Conservation (phyloP, 768 basidiomycete genomes). For the Lactifluus hygrophoroides region DNA sequence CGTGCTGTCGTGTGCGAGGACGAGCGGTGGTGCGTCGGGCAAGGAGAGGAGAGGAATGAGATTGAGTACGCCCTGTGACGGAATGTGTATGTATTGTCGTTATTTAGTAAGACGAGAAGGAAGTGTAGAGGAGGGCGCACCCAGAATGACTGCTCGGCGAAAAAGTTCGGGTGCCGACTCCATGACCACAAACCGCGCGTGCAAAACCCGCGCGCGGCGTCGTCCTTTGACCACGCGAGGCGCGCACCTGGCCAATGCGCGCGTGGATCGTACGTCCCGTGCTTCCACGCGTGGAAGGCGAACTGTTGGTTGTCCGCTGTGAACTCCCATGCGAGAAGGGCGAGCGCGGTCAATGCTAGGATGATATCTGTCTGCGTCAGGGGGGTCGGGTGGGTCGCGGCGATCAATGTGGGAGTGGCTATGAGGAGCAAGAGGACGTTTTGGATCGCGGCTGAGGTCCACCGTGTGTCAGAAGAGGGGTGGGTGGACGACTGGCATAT, state of each 20-base stretch:
- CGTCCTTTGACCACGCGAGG: slow-evolving; percentile 56
- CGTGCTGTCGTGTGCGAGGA: slow-evolving; percentile 21
- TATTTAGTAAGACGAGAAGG: too few relatives aligned
- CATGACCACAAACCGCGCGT: slow-evolving; percentile 82
- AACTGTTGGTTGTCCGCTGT: slow-evolving; percentile 89
- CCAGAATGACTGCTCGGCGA: slow-evolving; percentile 87
- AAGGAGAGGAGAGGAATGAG: slow-evolving; percentile 53
- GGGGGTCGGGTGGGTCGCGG: slow-evolving; percentile 41
- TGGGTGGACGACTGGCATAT: too few relatives aligned
- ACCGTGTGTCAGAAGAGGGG: background rate
- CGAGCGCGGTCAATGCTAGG: slow-evolving; percentile 50
- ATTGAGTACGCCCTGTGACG: slow-evolving; percentile 52
- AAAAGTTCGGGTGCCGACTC: slow-evolving; percentile 87
- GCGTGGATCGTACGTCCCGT: slow-evolving; percentile 23
- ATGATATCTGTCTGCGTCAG: slow-evolving; percentile 53
- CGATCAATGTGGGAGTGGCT: slow-evolving; percentile 51
- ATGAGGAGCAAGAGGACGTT: slow-evolving; percentile 74
- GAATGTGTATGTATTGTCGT: too few relatives aligned
- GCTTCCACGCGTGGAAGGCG: slow-evolving; percentile 73
- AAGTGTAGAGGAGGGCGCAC: slow-evolving; percentile 29
- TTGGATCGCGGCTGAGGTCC: slow-evolving; percentile 51
- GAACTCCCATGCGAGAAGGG: slow-evolving; percentile 62
- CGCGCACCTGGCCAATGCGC: slow-evolving; percentile 56
- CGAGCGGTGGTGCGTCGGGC: slow-evolving; percentile 12
- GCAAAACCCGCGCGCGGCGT: slow-evolving; percentile 72